Conservation (phyloP, 768 basidiomycete species). For the Boletus eberwhitei region DNA sequence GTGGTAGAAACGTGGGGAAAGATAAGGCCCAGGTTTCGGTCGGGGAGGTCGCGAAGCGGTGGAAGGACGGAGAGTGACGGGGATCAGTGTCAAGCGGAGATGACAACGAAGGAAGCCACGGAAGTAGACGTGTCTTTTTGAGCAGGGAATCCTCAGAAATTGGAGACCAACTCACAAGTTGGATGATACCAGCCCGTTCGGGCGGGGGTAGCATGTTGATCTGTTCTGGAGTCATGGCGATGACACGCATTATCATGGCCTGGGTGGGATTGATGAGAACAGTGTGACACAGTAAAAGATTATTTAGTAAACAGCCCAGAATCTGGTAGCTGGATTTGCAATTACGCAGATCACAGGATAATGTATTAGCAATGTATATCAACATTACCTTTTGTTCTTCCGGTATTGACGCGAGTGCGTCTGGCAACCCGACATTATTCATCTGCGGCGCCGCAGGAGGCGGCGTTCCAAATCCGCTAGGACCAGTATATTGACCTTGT, state of each 20-base stretch:
- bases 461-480: constrained; percentile 20
- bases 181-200: constrained; percentile 75
- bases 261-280: constrained; percentile 27
- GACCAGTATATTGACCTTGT: constrained; percentile 19
- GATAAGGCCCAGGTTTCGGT: constrained; percentile 4
- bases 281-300: not conserved
- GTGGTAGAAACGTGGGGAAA: constrained; percentile 12
- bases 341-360: constrained; percentile 3
- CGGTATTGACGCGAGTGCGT: constrained; percentile 56
- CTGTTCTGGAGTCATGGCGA: constrained; percentile 83
- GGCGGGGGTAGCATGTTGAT: constrained; percentile 68
- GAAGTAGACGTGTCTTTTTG: constrained; percentile 9
- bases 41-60: constrained; percentile 4
- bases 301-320: too few relatives aligned
- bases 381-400: constrained; percentile 63
- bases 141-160: constrained; percentile 5
- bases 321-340: not conserved
- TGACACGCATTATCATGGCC: constrained; percentile 75
- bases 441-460: constrained; percentile 20
- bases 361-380: constrained; percentile 5
- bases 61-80: constrained; percentile 17
- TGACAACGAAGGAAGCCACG: constrained; percentile 7
- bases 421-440: constrained; percentile 36
- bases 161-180: constrained; percentile 59
- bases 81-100: constrained; percentile 27